Evolutionary conservation across 768 basidiomycete species (phyloP), one percentile per base, ranked within the genome.

Genomic region (Phanerochaete carnosa): DNA sequence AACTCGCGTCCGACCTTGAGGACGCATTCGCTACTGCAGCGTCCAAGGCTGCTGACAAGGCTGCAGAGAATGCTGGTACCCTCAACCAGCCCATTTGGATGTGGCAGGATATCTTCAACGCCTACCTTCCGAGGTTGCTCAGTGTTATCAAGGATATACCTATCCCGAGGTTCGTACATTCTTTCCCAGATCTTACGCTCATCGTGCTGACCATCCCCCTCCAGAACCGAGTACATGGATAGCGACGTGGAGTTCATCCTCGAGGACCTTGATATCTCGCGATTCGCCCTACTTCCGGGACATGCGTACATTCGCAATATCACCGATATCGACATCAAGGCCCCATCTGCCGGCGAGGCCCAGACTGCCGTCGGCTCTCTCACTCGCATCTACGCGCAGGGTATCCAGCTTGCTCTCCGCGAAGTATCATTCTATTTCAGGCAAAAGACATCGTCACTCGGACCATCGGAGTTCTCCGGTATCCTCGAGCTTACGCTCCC

Each of bases 21-120:
- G 64, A 72, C 23, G 80, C 76, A 75, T 50, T 75, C 66, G 65
- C 78, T 4, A 68, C 73, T 35, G 68, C 78, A 62, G 72, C 79
- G 8, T 64, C 75, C 64, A 74, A 75, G 0, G 79, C 80, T 6
- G 46, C 85, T 46, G 79, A 85, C 67, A 79, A 79, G 11, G 79
- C 81, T 3, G 54, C 37, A 3, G 35, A 55, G 23, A 67, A 87
- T 62, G 55, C 35, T 15, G 25, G n/a, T 29, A 45, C 57, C 19
- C 47, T 26, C 26, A 85, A 88, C 57, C 81, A 86, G 49, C 80
- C 82, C 5, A 80, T 85, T 0, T 91, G 89, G 89, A 83, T 90
- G 74, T 90, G 87, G 87, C 82, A 87, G 69, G 93, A 95, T 62
- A 61, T 93, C 7, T 87, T 91, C 77, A 89, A 87, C 65, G 88